Conservation (phyloP, 352 stramenopile genomes). For the Phytophthora meadii region DNA sequence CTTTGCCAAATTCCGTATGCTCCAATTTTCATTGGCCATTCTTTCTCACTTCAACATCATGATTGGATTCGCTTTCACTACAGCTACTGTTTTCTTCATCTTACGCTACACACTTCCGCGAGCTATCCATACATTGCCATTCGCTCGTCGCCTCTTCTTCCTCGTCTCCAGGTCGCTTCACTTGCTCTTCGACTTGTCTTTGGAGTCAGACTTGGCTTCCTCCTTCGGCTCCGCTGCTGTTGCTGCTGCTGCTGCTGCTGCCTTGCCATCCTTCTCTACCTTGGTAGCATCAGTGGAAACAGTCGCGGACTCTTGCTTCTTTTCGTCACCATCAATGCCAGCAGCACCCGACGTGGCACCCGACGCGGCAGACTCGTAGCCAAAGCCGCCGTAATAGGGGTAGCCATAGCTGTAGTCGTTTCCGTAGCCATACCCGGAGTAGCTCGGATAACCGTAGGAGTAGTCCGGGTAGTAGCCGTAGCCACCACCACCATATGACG, state of each 20-base stretch:
- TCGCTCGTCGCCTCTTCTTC: neutral
- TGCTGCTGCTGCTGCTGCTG: neutral
- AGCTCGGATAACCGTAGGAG: neutral
- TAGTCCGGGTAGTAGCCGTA: neutral
- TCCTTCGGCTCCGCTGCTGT: neutral
- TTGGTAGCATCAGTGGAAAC: neutral
- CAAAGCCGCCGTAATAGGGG: neutral
- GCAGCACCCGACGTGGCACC: neutral
- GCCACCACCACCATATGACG: neutral
- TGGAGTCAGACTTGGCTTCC: neutral
- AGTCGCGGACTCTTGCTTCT: constrained; percentile 4
- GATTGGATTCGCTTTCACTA: too few relatives aligned
- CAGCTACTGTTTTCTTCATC: neutral
- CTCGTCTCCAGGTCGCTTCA: neutral
- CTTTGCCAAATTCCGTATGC: too few relatives aligned
- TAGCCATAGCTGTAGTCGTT: too few relatives aligned
- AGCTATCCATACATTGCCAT: neutral
- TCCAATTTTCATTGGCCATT: too few relatives aligned
- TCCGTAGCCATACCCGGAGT: too few relatives aligned
- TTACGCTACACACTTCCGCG: neutral
- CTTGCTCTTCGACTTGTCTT: constrained; percentile 1
- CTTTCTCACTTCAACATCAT: too few relatives aligned
- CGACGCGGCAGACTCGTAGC: neutral
- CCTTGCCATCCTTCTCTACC: neutral
- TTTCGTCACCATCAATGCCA: neutral